phyloP scores from a whole-genome alignment of 257 asterid genomes.

The Perilla frutescens region DNA sequence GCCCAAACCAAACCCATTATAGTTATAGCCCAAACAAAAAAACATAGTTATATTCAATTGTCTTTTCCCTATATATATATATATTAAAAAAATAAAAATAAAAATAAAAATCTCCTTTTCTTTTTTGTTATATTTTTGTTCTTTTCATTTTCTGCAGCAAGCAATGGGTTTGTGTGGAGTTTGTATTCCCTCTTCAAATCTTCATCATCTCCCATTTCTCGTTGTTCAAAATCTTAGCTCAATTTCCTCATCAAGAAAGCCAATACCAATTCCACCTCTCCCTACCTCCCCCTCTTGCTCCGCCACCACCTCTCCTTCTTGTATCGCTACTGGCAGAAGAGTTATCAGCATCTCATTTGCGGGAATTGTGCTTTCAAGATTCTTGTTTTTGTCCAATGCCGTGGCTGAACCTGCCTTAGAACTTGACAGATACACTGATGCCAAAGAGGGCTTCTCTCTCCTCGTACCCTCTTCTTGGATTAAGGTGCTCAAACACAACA shows the following conservation, averaged over 20 bases:
- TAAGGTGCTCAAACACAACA: conserved; percentile 48
- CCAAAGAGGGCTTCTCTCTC: conserved; percentile 74
- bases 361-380: conserved; percentile 43
- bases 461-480: conserved; percentile 83
- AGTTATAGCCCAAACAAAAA: no score
- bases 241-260: conserved; percentile 4
- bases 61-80: no score
- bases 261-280: not conserved
- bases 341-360: conserved; percentile 37
- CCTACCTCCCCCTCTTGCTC: conserved; percentile 7
- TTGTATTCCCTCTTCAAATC: conserved; percentile 19
- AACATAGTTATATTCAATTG: no score
- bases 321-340: conserved; percentile 36
- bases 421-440: conserved; percentile 71
- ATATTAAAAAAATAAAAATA: no score
- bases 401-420: conserved; percentile 49
- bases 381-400: conserved; percentile 45
- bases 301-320: not conserved
- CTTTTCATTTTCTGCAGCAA: not conserved
- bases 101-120: not conserved
- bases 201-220: conserved; percentile 21
- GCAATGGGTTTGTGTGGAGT: conserved; percentile 42
- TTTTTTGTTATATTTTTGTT: no score
- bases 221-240: conserved; percentile 28
- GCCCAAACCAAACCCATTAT: no score